Conservation (phyloP, 306 rosid genomes). For the Prunus mira region DNA sequence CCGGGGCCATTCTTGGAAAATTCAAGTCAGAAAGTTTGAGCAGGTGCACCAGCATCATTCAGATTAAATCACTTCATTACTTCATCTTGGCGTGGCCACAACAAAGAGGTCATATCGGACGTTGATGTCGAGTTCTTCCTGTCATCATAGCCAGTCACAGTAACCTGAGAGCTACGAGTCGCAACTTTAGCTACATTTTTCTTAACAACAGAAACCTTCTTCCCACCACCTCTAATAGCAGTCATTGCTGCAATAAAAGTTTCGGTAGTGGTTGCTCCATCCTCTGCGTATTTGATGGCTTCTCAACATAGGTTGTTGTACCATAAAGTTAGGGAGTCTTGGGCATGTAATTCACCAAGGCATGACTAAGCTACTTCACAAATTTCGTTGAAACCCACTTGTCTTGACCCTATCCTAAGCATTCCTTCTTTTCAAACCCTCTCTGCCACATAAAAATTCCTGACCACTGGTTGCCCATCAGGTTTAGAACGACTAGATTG, state of each 20-base stretch:
- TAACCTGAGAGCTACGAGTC: conserved; percentile 51
- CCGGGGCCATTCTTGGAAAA: conserved; percentile 85
- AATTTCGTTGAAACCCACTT: conserved; percentile 85
- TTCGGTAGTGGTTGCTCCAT: conserved; percentile 71
- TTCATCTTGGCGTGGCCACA: conserved; percentile 90
- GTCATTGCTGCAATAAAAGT: conserved; percentile 65
- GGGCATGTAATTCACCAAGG: conserved; percentile 54
- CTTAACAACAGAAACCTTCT: conserved; percentile 61
- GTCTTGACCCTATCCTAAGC: conserved; percentile 60
- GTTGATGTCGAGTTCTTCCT: conserved; percentile 48
- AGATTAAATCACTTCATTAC: conserved; percentile 65
- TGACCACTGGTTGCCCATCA: conserved; percentile 41
- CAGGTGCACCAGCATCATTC: conserved; percentile 63
- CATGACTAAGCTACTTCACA: conserved; percentile 82
- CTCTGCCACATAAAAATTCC: conserved; percentile 76
- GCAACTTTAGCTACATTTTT: conserved; percentile 67
- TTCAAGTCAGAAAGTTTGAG: conserved; percentile 71
- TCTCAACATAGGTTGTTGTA: conserved; percentile 69
- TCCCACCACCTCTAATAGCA: conserved; percentile 73
- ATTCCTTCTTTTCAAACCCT: conserved; percentile 67
- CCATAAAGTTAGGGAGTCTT: conserved; percentile 61
- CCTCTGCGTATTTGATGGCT: conserved; percentile 83
- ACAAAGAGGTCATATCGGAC: conserved; percentile 64
- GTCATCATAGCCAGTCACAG: conserved; percentile 56
- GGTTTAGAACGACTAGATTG: conserved; percentile 47